Evolutionary conservation across 768 basidiomycete species (phyloP), one percentile per base, ranked within the genome.

Genomic region (Leucocoprinus leucothites): DNA sequence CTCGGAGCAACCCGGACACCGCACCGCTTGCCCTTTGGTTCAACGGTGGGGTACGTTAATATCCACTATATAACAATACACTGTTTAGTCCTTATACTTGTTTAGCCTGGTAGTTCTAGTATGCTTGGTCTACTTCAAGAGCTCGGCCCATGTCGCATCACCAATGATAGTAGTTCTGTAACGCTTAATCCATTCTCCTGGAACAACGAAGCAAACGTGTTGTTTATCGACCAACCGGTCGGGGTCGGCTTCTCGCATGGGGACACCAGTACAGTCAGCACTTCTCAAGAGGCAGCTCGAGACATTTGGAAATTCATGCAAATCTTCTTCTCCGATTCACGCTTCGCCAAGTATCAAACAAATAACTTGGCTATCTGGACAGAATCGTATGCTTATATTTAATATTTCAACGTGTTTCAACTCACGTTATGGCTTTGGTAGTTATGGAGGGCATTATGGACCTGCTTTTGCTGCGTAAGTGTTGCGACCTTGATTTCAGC

Each of bases 111-210:
- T 28, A 76, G 75, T 61, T 80, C 80, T 2, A 78, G 78, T 38
- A 80, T 80, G 70, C 71, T 86, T 1, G 89, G 87, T 3, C 72
- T 90, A 11, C 77, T 90, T 57, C 87, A 88, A 77, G 89, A 89
- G 66, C 70, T 78, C 60, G 90, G 90, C 2, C 91, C 91, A 1
- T 93, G 91, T 67, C 71, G 79, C 19, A 81, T 85, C 53, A 79
- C 71, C 18, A 82, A 81, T 60, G 80, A 82, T 63, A 78, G 74
- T 58, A 71, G 68, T 2, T 65, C 71, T 25, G 79, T 84, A 24
- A 68, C 69, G 1, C 63, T 73, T 18, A 86, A 86, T 60, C 78
- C 80, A 1, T 77, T 67, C 61, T 81, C 82, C 0, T 85, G 83
- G 83, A 83, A 82, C 65, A 79, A 77, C 62, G 66, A 78, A 45